Evolutionary conservation across 2,329 filamentous ascomycete species (phyloP).

Genomic region (Neobulgaria alba): DNA sequence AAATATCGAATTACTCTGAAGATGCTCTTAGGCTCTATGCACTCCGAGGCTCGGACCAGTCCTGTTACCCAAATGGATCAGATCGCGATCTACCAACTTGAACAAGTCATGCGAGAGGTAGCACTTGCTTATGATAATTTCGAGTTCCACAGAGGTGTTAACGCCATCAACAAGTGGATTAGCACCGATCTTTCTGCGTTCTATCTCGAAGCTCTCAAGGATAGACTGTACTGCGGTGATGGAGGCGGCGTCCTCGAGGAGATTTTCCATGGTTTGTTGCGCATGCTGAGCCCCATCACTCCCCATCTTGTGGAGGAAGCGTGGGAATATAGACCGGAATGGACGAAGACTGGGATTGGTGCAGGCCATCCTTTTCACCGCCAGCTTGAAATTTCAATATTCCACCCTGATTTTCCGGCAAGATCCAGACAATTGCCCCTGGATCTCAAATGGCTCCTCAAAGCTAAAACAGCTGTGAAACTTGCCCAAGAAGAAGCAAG

Average conservation of each 20-base stretch:
- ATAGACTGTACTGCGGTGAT: slow-evolving; percentile 79
- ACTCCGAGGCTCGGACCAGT: slow-evolving; percentile 17
- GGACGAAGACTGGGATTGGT: slow-evolving; percentile 41
- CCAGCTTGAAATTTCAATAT: slow-evolving; percentile 11
- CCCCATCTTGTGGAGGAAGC: slow-evolving; percentile 82
- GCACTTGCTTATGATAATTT: slow-evolving; percentile 57
- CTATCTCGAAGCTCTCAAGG: slow-evolving; percentile 89
- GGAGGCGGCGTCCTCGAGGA: slow-evolving; percentile 54
- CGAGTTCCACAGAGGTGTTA: slow-evolving; percentile 75
- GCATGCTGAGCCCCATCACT: slow-evolving; percentile 73
- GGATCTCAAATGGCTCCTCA: slow-evolving; percentile 18
- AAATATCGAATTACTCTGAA: slow-evolving; percentile 88
- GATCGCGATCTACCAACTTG: slow-evolving; percentile 69
- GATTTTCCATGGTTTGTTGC: slow-evolving; percentile 64
- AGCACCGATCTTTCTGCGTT: slow-evolving; percentile 80
- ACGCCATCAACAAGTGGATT: slow-evolving; percentile 70
- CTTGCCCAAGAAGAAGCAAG: slow-evolving; percentile 65
- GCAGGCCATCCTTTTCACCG: slow-evolving; percentile 35
- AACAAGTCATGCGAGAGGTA: slow-evolving; percentile 55
- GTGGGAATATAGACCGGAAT: slow-evolving; percentile 66
- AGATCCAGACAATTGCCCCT: slow-evolving; percentile 3
- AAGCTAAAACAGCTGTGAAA: slow-evolving; percentile 58
- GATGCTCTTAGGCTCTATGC: slow-evolving; percentile 74
- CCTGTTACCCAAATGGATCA: slow-evolving; percentile 46
- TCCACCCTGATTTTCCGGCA: not conserved